Conservation (phyloP, 805 yeast genomes). For the Barnettozyma sucrosica region DNA sequence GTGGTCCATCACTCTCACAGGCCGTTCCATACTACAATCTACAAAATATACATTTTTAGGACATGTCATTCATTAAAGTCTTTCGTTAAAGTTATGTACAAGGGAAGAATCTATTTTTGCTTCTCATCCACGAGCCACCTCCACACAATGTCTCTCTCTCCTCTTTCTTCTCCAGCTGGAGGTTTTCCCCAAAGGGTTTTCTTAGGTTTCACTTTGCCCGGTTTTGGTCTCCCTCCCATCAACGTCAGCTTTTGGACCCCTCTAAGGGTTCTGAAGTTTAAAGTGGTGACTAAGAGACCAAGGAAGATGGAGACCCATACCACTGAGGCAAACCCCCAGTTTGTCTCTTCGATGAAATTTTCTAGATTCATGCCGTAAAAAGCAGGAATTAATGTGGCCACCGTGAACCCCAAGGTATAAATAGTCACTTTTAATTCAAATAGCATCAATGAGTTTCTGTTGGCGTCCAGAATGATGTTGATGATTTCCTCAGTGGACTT, state of each 20-base stretch:
- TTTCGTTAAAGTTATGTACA: conserved; percentile 1
- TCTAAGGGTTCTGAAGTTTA: conserved; percentile 51
- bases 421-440: conserved; percentile 78
- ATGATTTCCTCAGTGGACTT: conserved; percentile 90
- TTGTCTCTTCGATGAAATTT: conserved; percentile 68
- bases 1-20: too few relatives aligned
- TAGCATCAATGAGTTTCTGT: conserved; percentile 84
- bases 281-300: conserved; percentile 48
- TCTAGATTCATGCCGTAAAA: conserved; percentile 85
- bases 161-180: conserved; percentile 5
- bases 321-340: conserved; percentile 56
- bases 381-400: conserved; percentile 81
- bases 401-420: conserved; percentile 78
- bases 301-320: conserved; percentile 44
- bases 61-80: neutral
- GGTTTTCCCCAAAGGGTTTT: conserved; percentile 19
- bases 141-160: conserved; percentile 42
- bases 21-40: neutral
- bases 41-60: too few relatives aligned
- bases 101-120: conserved; percentile 24
- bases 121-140: conserved; percentile 48
- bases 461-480: conserved; percentile 85
- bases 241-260: conserved; percentile 64
- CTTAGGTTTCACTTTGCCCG: conserved; percentile 17
- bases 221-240: conserved; percentile 28